Percentiles rank a stretch among this genome's conserved stretches.
Conservation (phyloP, 352 stramenopile genomes). For the Phytophthora crassamura region DNA sequence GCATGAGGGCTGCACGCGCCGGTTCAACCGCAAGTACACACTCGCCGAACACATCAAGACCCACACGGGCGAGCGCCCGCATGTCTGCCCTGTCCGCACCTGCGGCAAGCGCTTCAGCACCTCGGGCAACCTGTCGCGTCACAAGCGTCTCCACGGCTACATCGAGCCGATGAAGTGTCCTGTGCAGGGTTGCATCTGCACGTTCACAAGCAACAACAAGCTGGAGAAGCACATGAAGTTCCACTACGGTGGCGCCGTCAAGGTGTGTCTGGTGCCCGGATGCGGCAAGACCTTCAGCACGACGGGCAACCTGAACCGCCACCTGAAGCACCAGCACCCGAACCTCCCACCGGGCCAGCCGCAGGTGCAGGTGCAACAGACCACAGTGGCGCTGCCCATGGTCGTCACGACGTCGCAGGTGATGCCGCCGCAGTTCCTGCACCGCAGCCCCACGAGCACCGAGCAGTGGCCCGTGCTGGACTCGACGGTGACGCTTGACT, state of each 20-base stretch:
- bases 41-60: conserved; percentile 48
- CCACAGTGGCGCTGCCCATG: neutral
- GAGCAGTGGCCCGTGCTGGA: conserved; percentile 32
- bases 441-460: conserved; percentile 37
- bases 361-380: conserved; percentile 7
- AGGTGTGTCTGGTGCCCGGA: conserved; percentile 37
- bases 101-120: conserved; percentile 58
- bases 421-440: conserved; percentile 30
- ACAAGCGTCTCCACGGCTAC: conserved; percentile 45
- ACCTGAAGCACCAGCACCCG: conserved; percentile 35
- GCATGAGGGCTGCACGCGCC: conserved; percentile 27
- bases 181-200: conserved; percentile 26
- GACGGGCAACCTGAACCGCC: conserved; percentile 55
- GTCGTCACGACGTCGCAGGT: conserved; percentile 16
- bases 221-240: conserved; percentile 46
- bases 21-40: conserved; percentile 44
- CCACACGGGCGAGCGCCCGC: conserved; percentile 2
- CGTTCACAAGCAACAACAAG: conserved; percentile 31
- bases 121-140: conserved; percentile 48
- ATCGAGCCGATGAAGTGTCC: conserved; percentile 35
- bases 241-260: conserved; percentile 38
- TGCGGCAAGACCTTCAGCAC: conserved; percentile 66
- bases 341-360: neutral
- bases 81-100: conserved; percentile 35
- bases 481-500: conserved; percentile 15